phyloP scores from a whole-genome alignment of 148 eudicot genomes.

The Linanthus parryae region DNA sequence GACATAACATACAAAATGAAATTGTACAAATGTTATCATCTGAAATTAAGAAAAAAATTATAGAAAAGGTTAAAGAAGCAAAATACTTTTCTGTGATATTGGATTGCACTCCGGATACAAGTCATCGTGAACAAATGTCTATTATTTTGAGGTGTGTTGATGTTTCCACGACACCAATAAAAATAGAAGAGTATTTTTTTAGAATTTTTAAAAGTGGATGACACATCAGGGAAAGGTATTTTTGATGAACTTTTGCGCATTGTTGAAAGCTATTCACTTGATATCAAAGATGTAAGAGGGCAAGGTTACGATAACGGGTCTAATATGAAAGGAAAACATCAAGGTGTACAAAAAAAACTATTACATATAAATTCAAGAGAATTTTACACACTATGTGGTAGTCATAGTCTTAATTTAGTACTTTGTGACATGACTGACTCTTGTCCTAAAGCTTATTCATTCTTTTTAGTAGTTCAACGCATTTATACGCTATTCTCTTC shows the following conservation, averaged over 20 bases:
- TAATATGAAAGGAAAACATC: conserved; percentile 10
- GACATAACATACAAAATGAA: background rate
- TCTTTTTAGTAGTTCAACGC: conserved; percentile 1
- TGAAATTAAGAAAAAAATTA: background rate
- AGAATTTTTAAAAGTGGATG: background rate
- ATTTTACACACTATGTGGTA: conserved; percentile 5
- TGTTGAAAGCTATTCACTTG: background rate
- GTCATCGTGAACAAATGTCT: background rate
- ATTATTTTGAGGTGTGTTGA: background rate
- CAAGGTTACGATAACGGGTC: conserved; percentile 4
- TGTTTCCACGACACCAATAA: background rate
- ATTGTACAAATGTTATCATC: background rate
- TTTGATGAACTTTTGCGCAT: background rate
- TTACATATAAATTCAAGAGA: conserved; percentile 4
- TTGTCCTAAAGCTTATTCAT: background rate
- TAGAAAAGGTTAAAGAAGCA: background rate
- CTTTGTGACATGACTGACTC: conserved; percentile 8
- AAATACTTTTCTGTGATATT: background rate
- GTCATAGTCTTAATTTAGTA: conserved; percentile 1
- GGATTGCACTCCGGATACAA: background rate
- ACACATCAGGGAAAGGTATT: background rate
- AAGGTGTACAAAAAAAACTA: conserved; percentile 1
- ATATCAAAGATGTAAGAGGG: background rate
- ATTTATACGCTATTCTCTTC: background rate
- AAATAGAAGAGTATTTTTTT: background rate